These are phyloP conservation scores for Epithemia pelagica DNA, from an alignment of 108 stramenopile genomes.

Conservation along the genomic window DNA sequence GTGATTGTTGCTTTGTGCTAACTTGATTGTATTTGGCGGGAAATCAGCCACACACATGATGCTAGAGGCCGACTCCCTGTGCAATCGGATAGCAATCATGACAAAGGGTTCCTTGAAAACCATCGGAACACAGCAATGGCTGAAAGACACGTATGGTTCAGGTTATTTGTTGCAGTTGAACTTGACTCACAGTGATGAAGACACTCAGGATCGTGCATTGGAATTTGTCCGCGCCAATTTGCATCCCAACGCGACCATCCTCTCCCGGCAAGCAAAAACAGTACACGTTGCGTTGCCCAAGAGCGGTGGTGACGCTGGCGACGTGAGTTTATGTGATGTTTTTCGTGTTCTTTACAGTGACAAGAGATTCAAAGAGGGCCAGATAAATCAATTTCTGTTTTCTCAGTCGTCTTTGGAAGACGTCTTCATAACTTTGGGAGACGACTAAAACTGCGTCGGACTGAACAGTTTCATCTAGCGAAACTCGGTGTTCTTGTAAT, in stretches of 20 bases:
- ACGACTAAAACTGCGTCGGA: too few relatives aligned
- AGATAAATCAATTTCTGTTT: slow-evolving; percentile 51
- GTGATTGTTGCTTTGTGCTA: not conserved
- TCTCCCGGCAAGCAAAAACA: slow-evolving; percentile 44
- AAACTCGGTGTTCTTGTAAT: too few relatives aligned
- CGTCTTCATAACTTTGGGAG: slow-evolving; percentile 48
- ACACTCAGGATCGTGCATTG: slow-evolving; percentile 27
- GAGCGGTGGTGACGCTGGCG: not conserved
- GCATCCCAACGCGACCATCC: slow-evolving; percentile 34
- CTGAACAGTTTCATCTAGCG: too few relatives aligned
- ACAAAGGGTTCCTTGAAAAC: slow-evolving; percentile 69
- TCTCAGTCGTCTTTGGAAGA: slow-evolving; percentile 56
- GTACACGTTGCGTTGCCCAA: slow-evolving; percentile 41
- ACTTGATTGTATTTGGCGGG: not conserved
- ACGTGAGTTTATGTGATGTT: slow-evolving; percentile 25
- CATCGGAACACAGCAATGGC: slow-evolving; percentile 68
- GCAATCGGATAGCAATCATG: slow-evolving; percentile 87
- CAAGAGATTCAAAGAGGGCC: slow-evolving; percentile 26
- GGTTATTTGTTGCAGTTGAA: slow-evolving; percentile 50
- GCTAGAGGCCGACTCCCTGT: slow-evolving; percentile 88
- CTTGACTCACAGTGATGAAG: slow-evolving; percentile 22
- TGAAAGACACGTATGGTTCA: slow-evolving; percentile 59
- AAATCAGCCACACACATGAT: slow-evolving; percentile 84
- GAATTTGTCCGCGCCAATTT: slow-evolving; percentile 28
- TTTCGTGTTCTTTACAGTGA: slow-evolving; percentile 33